phyloP scores from a whole-genome alignment of 2,329 filamentous ascomycete genomes.

The Alternaria conjuncta region DNA sequence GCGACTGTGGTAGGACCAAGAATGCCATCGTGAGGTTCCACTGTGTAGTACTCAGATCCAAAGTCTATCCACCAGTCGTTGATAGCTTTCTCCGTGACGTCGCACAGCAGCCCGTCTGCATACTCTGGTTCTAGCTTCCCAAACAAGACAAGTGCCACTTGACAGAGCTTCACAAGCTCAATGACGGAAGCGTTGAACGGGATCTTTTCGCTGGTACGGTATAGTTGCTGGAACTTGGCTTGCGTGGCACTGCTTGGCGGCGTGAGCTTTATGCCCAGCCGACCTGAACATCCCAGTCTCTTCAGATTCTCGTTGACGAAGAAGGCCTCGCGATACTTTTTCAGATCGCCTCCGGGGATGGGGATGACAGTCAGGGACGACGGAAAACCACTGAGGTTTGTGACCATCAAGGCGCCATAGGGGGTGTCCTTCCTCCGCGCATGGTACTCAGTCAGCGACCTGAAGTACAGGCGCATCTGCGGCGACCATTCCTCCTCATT shows the following conservation, averaged over 20 bases:
- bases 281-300: conserved; percentile 86
- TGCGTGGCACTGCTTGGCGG: conserved; percentile 80
- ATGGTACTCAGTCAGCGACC: conserved; percentile 83
- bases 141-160: conserved; percentile 86
- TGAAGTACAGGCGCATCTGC: conserved; percentile 81
- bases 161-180: conserved; percentile 89
- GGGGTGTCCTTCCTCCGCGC: conserved; percentile 82
- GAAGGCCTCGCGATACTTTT: conserved; percentile 80
- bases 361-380: conserved; percentile 91
- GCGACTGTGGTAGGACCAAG: conserved; percentile 91
- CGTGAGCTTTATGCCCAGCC: conserved; percentile 81
- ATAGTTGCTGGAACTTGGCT: conserved; percentile 90
- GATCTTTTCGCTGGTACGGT: conserved; percentile 83
- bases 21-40: conserved; percentile 91
- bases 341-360: conserved; percentile 84
- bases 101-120: conserved; percentile 89
- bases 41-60: conserved; percentile 87
- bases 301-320: conserved; percentile 96
- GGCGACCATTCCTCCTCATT: conserved; percentile 83
- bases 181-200: conserved; percentile 78
- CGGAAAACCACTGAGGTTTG: conserved; percentile 89
- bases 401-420: conserved; percentile 88
- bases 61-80: conserved; percentile 97
- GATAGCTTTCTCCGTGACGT: conserved; percentile 87
- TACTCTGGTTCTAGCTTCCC: conserved; percentile 87